These are phyloP conservation scores for Ceratobasidium sp. DNA, from an alignment of 1,284 basidiomycete species.

Conservation along the genomic window DNA sequence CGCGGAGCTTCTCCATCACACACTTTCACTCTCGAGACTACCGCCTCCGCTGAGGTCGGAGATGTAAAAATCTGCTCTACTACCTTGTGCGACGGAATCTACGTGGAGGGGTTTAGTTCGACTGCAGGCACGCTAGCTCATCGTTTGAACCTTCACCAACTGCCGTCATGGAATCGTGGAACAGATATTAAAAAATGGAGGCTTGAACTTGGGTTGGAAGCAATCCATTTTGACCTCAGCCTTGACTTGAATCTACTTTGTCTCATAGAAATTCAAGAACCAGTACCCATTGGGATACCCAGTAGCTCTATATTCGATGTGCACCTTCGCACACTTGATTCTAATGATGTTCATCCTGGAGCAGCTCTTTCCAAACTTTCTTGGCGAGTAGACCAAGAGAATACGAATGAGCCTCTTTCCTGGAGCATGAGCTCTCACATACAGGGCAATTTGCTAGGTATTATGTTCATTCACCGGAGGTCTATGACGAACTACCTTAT, in stretches of 20 bases:
- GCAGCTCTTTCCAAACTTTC: conserved; percentile 2
- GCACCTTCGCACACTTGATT: conserved; percentile 4
- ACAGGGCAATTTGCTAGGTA: not conserved
- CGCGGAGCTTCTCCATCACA: not conserved
- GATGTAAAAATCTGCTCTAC: not conserved
- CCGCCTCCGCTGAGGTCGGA: not conserved
- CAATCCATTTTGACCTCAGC: not conserved
- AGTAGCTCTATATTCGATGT: not conserved
- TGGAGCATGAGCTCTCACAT: conserved; percentile 2
- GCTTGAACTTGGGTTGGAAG: conserved; percentile 7
- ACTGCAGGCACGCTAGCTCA: not conserved
- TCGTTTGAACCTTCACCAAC: conserved; percentile 4
- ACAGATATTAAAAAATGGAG: conserved; percentile 5
- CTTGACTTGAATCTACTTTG: conserved; percentile 11
- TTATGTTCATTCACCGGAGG: not conserved
- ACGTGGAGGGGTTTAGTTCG: conserved; percentile 4
- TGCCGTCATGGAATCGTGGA: conserved; percentile 15
- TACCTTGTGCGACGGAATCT: not conserved
- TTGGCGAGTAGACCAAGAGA: not conserved
- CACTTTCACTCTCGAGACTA: conserved; percentile 8
- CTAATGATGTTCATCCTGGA: conserved; percentile 7
- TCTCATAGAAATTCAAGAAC: not conserved
- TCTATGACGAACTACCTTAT: not conserved
- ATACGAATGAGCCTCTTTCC: not conserved
- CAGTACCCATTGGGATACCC: not conserved